These are phyloP conservation scores for Tricholoma matsutake DNA, from an alignment of 768 basidiomycete species.

Conservation along the genomic window DNA sequence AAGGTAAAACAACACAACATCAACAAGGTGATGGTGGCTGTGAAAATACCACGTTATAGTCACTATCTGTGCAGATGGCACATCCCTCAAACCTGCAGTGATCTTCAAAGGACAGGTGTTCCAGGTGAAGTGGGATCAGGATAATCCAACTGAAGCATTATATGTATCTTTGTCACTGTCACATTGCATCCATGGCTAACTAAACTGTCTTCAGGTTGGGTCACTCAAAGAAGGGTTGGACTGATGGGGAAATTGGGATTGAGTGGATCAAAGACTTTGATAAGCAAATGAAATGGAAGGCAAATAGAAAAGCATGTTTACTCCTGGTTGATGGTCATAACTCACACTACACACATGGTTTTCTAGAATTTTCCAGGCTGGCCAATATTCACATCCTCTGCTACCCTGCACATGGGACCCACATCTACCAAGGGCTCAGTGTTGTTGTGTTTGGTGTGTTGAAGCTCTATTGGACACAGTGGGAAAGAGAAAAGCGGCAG, in stretches of 20 bases:
- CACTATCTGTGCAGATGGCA: constrained; percentile 40
- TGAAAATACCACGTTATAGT: constrained; percentile 41
- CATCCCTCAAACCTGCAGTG: constrained; percentile 23
- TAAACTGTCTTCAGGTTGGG: constrained; percentile 14
- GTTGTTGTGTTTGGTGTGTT: no score
- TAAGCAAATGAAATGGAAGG: not conserved
- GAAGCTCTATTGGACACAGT: no score
- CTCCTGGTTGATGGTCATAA: constrained; percentile 39
- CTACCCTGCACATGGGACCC: no score
- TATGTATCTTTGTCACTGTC: constrained; percentile 5
- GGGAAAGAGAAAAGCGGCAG: no score
- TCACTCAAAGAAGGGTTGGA: constrained; percentile 30
- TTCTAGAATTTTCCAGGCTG: constrained; percentile 27
- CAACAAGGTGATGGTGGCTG: constrained; percentile 29
- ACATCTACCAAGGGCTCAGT: no score
- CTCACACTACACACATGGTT: constrained; percentile 27
- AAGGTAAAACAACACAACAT: constrained; percentile 21
- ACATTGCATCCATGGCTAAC: not conserved
- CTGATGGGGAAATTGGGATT: constrained; percentile 2
- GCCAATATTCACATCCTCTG: no score
- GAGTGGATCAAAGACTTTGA: constrained; percentile 29
- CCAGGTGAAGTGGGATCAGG: constrained; percentile 24
- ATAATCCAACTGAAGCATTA: constrained; percentile 24
- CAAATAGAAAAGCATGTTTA: constrained; percentile 20
- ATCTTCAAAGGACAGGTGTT: constrained; percentile 32